Evolutionary conservation across 306 rosid species (phyloP).

Genomic region (Cucumis melo): DNA sequence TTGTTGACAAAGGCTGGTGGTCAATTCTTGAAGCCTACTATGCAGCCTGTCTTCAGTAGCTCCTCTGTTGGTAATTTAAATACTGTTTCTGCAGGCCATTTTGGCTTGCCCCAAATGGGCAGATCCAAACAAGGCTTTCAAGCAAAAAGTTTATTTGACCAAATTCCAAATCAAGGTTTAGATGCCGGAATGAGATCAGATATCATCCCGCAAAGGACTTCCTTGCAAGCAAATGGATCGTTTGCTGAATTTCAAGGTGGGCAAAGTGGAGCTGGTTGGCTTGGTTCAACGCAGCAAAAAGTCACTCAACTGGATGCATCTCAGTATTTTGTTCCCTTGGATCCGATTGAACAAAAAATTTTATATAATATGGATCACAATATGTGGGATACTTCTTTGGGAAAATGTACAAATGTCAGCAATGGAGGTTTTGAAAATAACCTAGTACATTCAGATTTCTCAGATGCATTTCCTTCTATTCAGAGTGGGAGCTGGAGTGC

Average conservation of each 20-base stretch:
- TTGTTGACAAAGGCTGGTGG: conserved; percentile 23
- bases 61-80: conserved; percentile 22
- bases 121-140: conserved; percentile 28
- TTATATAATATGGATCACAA: conserved; percentile 32
- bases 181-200: conserved; percentile 18
- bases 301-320: conserved; percentile 22
- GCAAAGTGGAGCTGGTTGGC: conserved; percentile 30
- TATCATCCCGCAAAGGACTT: conserved; percentile 20
- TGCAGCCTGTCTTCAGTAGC: conserved; percentile 23
- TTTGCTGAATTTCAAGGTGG: conserved; percentile 18
- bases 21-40: conserved; percentile 18
- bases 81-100: conserved; percentile 26
- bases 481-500: conserved; percentile 60
- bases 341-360: conserved; percentile 48
- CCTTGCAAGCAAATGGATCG: conserved; percentile 19
- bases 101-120: conserved; percentile 15
- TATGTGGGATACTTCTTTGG: conserved; percentile 29
- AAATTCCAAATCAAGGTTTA: conserved; percentile 23
- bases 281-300: conserved; percentile 20
- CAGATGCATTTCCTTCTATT: conserved; percentile 22
- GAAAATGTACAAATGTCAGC: conserved; percentile 18
- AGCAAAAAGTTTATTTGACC: conserved; percentile 23
- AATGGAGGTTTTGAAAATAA: conserved; percentile 25
- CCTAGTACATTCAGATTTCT: conserved; percentile 13
- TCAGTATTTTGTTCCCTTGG: conserved; percentile 32